A percentile compares a stretch with the other conserved stretches of the same genome.
Evolutionary conservation across 176 grass and related monocot species (phyloP).

Genomic region (Zizania latifolia): DNA sequence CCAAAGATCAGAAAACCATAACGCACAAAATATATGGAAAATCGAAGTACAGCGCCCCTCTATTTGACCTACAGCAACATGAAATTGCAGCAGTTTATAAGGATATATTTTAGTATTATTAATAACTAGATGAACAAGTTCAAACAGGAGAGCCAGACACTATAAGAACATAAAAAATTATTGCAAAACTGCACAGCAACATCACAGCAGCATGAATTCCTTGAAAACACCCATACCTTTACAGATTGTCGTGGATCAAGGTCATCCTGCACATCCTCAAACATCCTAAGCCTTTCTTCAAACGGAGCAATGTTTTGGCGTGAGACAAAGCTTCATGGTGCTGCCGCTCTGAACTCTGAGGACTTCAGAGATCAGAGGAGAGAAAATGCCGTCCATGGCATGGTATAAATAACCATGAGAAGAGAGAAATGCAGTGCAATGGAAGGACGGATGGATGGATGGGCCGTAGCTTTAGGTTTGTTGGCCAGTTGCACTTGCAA

Average conservation of each 20-base stretch:
- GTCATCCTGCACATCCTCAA: not conserved
- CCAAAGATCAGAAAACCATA: not conserved
- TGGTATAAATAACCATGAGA: constrained; percentile 29
- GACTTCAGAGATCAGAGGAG: not conserved
- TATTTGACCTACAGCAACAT: not conserved
- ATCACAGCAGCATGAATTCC: not conserved
- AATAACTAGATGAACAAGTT: not conserved
- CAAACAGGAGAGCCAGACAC: not conserved
- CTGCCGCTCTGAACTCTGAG: not conserved
- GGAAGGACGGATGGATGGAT: constrained; percentile 33
- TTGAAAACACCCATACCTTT: constrained; percentile 17
- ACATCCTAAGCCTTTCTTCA: not conserved
- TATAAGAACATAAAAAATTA: not conserved
- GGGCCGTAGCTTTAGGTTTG: constrained; percentile 48
- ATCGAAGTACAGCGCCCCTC: not conserved
- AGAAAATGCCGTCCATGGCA: not conserved
- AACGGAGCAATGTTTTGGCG: not conserved
- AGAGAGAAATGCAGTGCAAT: constrained; percentile 18
- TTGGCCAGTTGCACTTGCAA: constrained; percentile 49
- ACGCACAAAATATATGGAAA: not conserved
- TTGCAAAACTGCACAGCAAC: not conserved
- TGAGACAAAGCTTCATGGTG: not conserved
- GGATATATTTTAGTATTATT: not conserved
- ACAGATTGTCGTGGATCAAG: not conserved
- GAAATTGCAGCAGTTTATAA: not conserved